Evolutionary conservation across 2,329 filamentous ascomycete species (phyloP).

Genomic region (Grosmannia penicillata): DNA sequence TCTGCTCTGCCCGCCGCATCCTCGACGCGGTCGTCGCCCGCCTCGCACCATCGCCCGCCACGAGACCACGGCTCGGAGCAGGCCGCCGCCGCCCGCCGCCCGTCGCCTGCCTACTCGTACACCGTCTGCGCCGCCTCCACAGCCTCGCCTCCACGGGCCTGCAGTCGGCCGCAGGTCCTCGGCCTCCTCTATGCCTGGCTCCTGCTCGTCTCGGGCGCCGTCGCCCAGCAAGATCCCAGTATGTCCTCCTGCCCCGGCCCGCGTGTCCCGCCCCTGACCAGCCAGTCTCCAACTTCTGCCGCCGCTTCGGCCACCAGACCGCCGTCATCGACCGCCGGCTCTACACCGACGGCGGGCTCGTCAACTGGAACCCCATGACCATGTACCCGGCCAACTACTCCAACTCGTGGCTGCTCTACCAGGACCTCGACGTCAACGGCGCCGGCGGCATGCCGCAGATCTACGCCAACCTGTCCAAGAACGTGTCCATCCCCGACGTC

Average conservation of each 20-base stretch:
- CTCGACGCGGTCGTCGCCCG: no score
- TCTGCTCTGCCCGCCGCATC: no score
- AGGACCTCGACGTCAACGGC: slow-evolving; percentile 33
- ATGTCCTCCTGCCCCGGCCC: not conserved
- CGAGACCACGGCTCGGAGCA: no score
- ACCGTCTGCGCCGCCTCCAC: no score
- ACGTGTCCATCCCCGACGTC: slow-evolving; percentile 34
- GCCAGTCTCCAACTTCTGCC: slow-evolving; percentile 38
- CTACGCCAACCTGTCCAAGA: slow-evolving; percentile 43
- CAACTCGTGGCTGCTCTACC: slow-evolving; percentile 41
- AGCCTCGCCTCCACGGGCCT: no score
- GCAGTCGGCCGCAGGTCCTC: no score
- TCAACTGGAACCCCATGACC: slow-evolving; percentile 37
- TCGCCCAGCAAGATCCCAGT: slow-evolving; percentile 7
- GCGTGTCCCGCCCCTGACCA: slow-evolving; percentile 5
- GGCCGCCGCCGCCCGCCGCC: no score
- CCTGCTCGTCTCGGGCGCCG: not conserved
- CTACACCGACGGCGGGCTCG: slow-evolving; percentile 46
- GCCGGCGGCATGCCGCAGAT: slow-evolving; percentile 34
- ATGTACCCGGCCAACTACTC: slow-evolving; percentile 36
- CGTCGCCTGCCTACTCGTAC: no score
- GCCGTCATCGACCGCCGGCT: slow-evolving; percentile 42
- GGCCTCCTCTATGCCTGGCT: not conserved
- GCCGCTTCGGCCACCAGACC: slow-evolving; percentile 43
- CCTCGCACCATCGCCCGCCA: no score